Percentiles rank a stretch among this genome's conserved stretches.
Evolutionary conservation across 164 flowering plant genomes (phyloP).

Genomic region (Berberis vulgaris): DNA sequence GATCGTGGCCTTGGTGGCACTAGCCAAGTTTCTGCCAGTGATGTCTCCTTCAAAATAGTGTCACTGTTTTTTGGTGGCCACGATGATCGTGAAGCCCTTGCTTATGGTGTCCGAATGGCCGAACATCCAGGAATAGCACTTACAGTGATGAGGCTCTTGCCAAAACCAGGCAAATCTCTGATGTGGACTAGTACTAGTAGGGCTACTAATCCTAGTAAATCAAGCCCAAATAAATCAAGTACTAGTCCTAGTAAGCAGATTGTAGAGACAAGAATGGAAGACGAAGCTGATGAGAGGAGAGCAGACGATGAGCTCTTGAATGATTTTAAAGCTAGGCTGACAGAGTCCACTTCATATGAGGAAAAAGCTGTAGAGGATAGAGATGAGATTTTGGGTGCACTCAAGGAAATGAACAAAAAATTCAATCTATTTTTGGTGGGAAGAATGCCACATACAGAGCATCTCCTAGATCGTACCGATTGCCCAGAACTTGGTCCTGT

Average conservation of each 20-base stretch:
- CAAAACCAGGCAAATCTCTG: conserved; percentile 10
- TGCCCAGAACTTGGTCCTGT: conserved; percentile 43
- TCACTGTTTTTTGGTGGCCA: conserved; percentile 36
- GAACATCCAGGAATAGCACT: conserved; percentile 51
- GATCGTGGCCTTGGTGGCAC: conserved; percentile 49
- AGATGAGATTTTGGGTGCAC: conserved; percentile 14
- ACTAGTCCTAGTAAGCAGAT: not conserved
- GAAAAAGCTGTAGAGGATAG: conserved; percentile 21
- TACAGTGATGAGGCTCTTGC: conserved; percentile 19
- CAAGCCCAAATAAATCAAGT: not conserved
- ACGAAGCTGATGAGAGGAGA: conserved; percentile 1
- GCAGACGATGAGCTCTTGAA: conserved; percentile 14
- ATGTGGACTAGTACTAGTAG: not conserved
- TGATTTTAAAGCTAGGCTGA: not conserved
- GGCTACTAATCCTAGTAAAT: not conserved
- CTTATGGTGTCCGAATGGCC: conserved; percentile 33
- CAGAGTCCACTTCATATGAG: conserved; percentile 15
- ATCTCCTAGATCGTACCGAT: conserved; percentile 15
- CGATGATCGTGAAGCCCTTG: conserved; percentile 42
- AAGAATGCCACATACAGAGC: conserved; percentile 20
- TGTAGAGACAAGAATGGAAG: not conserved
- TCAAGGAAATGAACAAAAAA: conserved; percentile 17
- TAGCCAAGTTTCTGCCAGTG: conserved; percentile 35
- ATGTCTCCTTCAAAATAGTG: conserved; percentile 21
- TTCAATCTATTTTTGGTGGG: conserved; percentile 48